Percentiles rank a stretch among this genome's conserved stretches.
These are phyloP conservation scores for Saccharum hybrid DNA, from an alignment of 202 grass and related monocot species.

Conservation along the genomic window DNA sequence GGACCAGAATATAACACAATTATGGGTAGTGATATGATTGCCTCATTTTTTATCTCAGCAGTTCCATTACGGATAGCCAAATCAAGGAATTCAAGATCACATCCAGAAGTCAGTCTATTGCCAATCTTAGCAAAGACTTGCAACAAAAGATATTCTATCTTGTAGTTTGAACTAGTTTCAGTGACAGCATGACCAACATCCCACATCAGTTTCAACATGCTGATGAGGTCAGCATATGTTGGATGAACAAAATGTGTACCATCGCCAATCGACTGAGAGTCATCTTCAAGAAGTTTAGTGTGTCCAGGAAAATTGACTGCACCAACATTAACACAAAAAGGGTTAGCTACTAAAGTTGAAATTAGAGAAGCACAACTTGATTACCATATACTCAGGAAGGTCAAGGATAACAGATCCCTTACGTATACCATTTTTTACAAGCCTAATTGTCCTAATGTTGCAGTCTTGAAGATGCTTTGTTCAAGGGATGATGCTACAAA, in stretches of 20 bases:
- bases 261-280: constrained; percentile 46
- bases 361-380: constrained; percentile 25
- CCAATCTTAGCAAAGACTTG: constrained; percentile 73
- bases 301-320: constrained; percentile 53
- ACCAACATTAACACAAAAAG: constrained; percentile 29
- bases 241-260: constrained; percentile 48
- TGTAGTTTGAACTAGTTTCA: constrained; percentile 53
- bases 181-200: constrained; percentile 41
- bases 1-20: constrained; percentile 77
- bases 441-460: neutral
- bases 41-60: constrained; percentile 70
- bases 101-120: constrained; percentile 52
- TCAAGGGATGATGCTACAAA: constrained; percentile 17
- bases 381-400: constrained; percentile 8
- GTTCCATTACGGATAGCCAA: constrained; percentile 69
- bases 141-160: constrained; percentile 73
- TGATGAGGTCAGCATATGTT: constrained; percentile 56
- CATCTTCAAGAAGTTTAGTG: constrained; percentile 48
- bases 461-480: constrained; percentile 29
- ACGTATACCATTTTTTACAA: constrained; percentile 13
- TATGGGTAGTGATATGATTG: constrained; percentile 76
- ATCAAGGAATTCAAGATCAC: constrained; percentile 75
- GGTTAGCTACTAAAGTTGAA: constrained; percentile 8
- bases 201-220: constrained; percentile 70
- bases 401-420: constrained; percentile 22